A percentile compares a stretch with the other conserved stretches of the same genome.
Conservation (phyloP, 1,139 yeast species). For the Yamadazyma diospyri region DNA sequence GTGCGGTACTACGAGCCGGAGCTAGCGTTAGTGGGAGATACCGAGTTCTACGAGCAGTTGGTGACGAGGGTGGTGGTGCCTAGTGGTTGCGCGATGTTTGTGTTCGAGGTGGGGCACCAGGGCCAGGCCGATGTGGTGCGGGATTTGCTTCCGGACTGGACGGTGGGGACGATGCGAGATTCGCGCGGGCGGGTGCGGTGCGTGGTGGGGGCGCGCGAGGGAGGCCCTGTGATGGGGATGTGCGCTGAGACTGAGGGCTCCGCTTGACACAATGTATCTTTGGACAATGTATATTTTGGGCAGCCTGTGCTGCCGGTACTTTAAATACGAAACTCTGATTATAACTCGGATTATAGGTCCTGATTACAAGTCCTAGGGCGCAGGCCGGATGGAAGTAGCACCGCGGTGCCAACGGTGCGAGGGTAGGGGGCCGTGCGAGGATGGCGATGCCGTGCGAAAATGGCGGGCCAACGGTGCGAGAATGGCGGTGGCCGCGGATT, state of each 20-base stretch:
- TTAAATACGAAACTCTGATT: too few species aligned
- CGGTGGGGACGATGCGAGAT: constrained; percentile 25
- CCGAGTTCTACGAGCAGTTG: constrained; percentile 65
- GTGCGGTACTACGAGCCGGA: constrained; percentile 73
- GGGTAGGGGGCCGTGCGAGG: too few species aligned
- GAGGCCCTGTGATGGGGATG: constrained; percentile 1
- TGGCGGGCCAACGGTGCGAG: too few species aligned
- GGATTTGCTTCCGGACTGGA: constrained; percentile 22
- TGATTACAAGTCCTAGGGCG: too few species aligned
- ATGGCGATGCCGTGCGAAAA: too few species aligned
- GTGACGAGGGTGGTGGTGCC: constrained; percentile 38
- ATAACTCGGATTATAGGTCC: too few species aligned
- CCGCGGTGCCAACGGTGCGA: too few species aligned
- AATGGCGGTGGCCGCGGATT: too few species aligned
- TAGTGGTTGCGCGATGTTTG: constrained; percentile 35
- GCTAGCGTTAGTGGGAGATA: constrained; percentile 71
- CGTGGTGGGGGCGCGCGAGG: constrained; percentile 31
- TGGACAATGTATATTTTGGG: too few species aligned
- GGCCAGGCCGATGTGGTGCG: constrained; percentile 30
- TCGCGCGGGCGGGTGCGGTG: constrained; percentile 31
- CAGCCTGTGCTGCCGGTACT: too few species aligned
- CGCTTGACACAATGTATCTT: too few species aligned
- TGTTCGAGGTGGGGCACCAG: constrained; percentile 41
- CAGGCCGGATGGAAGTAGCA: too few species aligned
- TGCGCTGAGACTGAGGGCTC: constrained; percentile 3